These are phyloP conservation scores for Pyrrhoderma noxium DNA, from an alignment of 1,284 basidiomycete species.

Conservation along the genomic window DNA sequence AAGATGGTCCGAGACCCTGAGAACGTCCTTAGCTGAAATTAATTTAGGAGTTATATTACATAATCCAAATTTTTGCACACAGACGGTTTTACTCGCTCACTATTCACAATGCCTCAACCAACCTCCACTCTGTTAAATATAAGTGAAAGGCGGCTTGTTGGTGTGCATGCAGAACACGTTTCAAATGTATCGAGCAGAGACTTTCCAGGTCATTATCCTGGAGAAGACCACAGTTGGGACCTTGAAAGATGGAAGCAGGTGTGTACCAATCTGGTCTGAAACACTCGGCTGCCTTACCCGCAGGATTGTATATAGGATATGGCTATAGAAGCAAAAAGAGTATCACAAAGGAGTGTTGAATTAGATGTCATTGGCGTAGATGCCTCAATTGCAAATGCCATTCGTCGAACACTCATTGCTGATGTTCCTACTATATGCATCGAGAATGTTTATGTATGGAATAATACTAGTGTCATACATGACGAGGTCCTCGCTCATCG, in stretches of 20 bases:
- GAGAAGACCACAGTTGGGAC: constrained; percentile 81
- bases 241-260: constrained; percentile 61
- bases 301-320: too few species aligned
- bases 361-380: constrained; percentile 97
- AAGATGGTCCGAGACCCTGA: too few species aligned
- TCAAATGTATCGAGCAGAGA: constrained; percentile 79
- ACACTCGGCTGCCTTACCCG: too few species aligned
- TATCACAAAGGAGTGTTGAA: constrained; percentile 80
- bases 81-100: too few species aligned
- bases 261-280: too few species aligned
- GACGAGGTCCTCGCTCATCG: constrained; percentile 93
- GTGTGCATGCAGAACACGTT: constrained; percentile 64
- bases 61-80: too few species aligned
- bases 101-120: constrained; percentile 5
- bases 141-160: constrained; percentile 42
- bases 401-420: constrained; percentile 87
- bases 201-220: constrained; percentile 81
- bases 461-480: constrained; percentile 92
- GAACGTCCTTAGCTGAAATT: too few species aligned
- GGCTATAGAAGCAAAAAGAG: constrained; percentile 59
- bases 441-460: constrained; percentile 90
- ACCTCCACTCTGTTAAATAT: constrained; percentile 7
- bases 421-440: constrained; percentile 95
- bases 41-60: too few species aligned
- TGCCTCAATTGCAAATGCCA: constrained; percentile 92